These are phyloP conservation scores for Dendrobium officinale DNA, from an alignment of 106 monocot species.

Conservation along the genomic window DNA sequence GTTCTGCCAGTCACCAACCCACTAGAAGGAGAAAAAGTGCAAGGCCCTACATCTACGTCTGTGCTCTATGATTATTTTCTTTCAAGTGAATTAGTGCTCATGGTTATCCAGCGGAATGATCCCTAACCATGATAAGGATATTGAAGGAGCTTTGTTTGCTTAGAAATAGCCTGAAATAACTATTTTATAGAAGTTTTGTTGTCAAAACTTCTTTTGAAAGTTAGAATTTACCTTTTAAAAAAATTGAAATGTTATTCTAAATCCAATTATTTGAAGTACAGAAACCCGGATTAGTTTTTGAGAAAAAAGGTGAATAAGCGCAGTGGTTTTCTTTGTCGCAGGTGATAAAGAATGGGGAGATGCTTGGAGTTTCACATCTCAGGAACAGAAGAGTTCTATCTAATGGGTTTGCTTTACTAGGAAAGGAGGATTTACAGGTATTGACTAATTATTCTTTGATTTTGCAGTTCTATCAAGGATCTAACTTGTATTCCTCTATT, in stretches of 20 bases:
- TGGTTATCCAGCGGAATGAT: not conserved
- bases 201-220: not conserved
- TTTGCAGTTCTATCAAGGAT: slow-evolving; percentile 1
- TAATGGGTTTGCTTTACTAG: slow-evolving; percentile 77
- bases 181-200: not conserved
- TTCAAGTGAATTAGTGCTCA: not conserved
- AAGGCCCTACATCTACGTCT: not conserved
- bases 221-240: not conserved
- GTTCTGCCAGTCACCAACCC: not conserved
- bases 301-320: not conserved
- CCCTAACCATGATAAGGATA: not conserved
- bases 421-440: slow-evolving; percentile 83
- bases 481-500: slow-evolving; percentile 11
- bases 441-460: not conserved
- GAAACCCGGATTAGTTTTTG: not conserved
- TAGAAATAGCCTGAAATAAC: not conserved
- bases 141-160: not conserved
- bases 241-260: not conserved
- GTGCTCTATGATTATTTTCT: not conserved
- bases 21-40: not conserved
- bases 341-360: slow-evolving; percentile 99
- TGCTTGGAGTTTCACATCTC: slow-evolving; percentile 99
- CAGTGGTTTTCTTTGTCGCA: slow-evolving; percentile 13
- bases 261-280: not conserved
- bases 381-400: slow-evolving; percentile 94